These are phyloP conservation scores for Mimosa pudica DNA, from an alignment of 306 rosid species.

Conservation along the genomic window DNA sequence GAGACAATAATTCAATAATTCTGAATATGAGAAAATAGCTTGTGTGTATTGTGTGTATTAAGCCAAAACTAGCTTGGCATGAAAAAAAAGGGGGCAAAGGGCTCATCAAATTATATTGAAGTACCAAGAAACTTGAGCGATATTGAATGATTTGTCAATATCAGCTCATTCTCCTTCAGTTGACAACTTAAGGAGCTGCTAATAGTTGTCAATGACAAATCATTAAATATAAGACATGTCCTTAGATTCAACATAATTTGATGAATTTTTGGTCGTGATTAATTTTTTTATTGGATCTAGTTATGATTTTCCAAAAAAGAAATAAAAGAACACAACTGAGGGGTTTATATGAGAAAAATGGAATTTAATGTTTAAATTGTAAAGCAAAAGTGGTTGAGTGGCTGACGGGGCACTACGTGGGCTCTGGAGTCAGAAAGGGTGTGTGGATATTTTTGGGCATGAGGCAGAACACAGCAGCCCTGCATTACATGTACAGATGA, in stretches of 20 bases:
- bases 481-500: constrained; percentile 32
- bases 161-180: too few species aligned
- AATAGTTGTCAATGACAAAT: too few species aligned
- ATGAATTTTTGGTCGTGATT: too few species aligned
- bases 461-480: constrained; percentile 39
- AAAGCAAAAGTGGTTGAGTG: constrained; percentile 34
- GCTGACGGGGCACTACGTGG: constrained; percentile 29
- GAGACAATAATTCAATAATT: background rate
- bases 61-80: constrained; percentile 25
- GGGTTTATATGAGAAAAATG: background rate
- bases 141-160: too few species aligned
- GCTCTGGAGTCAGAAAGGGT: constrained; percentile 3
- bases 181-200: too few species aligned
- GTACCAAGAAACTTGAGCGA: too few species aligned
- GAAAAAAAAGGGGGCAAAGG: background rate
- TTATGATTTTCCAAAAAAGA: too few species aligned
- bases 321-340: background rate
- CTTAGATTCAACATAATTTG: too few species aligned
- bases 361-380: constrained; percentile 16
- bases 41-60: background rate
- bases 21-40: background rate
- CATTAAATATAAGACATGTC: too few species aligned
- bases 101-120: too few species aligned
- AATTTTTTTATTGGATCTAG: too few species aligned
- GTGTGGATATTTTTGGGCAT: constrained; percentile 29